These are phyloP conservation scores for Medicago truncatula DNA, from an alignment of 306 rosid species.

Conservation along the genomic window DNA sequence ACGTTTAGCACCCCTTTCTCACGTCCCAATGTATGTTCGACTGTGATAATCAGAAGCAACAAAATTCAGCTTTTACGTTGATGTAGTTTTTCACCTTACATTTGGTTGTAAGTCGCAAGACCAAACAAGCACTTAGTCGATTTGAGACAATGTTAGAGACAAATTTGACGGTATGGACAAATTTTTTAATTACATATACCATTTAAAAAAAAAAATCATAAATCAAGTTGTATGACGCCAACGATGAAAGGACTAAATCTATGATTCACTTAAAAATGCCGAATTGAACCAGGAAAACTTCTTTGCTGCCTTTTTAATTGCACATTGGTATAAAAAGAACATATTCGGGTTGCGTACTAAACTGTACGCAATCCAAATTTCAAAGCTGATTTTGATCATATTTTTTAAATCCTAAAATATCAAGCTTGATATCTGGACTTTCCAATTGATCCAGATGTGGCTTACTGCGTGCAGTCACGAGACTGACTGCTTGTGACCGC, in stretches of 20 bases:
- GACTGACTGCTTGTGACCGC: neutral
- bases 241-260: neutral
- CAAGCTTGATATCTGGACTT: too few species aligned
- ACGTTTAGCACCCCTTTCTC: too few species aligned
- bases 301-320: slow-evolving; percentile 37
- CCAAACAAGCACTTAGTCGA: neutral
- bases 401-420: too few species aligned
- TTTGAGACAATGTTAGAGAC: neutral
- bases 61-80: too few species aligned
- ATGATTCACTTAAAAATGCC: neutral
- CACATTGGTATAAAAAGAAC: slow-evolving; percentile 18
- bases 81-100: too few species aligned
- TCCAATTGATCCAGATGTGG: neutral
- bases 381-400: neutral
- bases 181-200: neutral
- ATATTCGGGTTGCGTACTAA: neutral
- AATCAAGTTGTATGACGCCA: neutral
- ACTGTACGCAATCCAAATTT: neutral
- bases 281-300: slow-evolving; percentile 33
- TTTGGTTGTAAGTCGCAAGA: too few species aligned
- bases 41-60: too few species aligned
- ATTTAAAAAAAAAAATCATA: neutral
- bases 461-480: neutral
- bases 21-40: too few species aligned
- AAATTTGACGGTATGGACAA: neutral